These are phyloP conservation scores for Cystoderma amianthinum DNA, from an alignment of 768 basidiomycete genomes.

Conservation along the genomic window DNA sequence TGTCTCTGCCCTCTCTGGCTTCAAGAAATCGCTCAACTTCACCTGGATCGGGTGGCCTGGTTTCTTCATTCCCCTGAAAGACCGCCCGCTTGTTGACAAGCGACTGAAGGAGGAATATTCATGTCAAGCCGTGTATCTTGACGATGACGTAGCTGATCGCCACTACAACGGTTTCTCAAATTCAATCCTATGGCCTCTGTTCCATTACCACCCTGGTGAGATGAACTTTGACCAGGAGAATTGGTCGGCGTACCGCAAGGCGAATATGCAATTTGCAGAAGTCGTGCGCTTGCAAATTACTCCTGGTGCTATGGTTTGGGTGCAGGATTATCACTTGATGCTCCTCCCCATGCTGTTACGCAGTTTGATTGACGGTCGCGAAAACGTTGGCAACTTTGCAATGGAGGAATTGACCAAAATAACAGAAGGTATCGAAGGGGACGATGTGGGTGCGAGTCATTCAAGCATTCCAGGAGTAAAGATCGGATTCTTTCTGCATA, in stretches of 20 bases:
- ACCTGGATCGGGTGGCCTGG: conserved; percentile 98
- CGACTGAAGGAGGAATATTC: conserved; percentile 92
- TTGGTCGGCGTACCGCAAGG: conserved; percentile 96
- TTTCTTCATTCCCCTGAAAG: conserved; percentile 88
- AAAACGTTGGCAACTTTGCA: conserved; percentile 48
- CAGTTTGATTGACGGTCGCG: conserved; percentile 71
- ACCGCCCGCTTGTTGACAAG: conserved; percentile 86
- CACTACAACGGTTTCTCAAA: conserved; percentile 99
- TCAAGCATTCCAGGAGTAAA: conserved; percentile 62
- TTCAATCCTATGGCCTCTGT: conserved; percentile 98
- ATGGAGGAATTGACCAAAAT: conserved; percentile 59
- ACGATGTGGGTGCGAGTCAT: conserved; percentile 29
- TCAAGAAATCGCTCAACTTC: conserved; percentile 97
- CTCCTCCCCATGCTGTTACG: conserved; percentile 95
- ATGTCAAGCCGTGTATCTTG: conserved; percentile 96
- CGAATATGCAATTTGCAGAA: conserved; percentile 92
- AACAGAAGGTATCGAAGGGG: conserved; percentile 61
- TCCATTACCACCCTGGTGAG: conserved; percentile 99
- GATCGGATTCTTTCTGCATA: conserved; percentile 98
- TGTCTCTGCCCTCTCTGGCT: conserved; percentile 93
- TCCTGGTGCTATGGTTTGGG: conserved; percentile 96
- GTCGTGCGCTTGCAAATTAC: conserved; percentile 72
- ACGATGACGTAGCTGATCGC: conserved; percentile 96
- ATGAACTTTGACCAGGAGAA: conserved; percentile 99
- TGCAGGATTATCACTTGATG: conserved; percentile 98